Percentiles rank a stretch among this genome's conserved stretches.
Conservation (phyloP, 106 monocot species). For the Dioscorea zingiberensis region DNA sequence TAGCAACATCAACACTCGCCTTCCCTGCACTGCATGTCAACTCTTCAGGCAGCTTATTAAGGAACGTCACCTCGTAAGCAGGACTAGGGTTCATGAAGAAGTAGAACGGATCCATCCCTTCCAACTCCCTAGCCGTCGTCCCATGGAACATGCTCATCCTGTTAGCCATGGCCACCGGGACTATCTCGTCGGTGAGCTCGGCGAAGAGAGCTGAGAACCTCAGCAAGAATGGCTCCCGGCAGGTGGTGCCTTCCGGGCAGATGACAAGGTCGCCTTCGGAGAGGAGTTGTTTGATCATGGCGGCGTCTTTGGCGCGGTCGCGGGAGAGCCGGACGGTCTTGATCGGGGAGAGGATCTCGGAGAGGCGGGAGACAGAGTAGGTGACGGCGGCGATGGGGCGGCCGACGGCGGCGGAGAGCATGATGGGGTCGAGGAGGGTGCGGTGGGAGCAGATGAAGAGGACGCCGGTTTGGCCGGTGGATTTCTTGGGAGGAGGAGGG, state of each 20-base stretch:
- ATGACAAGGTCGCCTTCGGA: conserved; percentile 69
- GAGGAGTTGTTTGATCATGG: conserved; percentile 54
- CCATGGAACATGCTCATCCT: conserved; percentile 61
- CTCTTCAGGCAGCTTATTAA: conserved; percentile 40
- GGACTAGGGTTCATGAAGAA: conserved; percentile 76
- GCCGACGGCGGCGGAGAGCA: conserved; percentile 50
- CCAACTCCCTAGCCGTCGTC: conserved; percentile 66
- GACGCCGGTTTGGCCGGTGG: conserved; percentile 25
- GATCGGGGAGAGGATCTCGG: conserved; percentile 73
- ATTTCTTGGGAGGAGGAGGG: conserved; percentile 24
- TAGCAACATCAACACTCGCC: conserved; percentile 59
- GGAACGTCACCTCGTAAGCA: conserved; percentile 54
- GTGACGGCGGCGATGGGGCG: conserved; percentile 51
- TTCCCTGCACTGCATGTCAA: conserved; percentile 34
- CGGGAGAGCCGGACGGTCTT: conserved; percentile 50
- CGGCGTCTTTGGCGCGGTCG: conserved; percentile 52
- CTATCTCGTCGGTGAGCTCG: conserved; percentile 64
- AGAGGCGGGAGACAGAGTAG: conserved; percentile 61
- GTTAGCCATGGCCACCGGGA: conserved; percentile 57
- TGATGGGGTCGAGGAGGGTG: conserved; percentile 56
- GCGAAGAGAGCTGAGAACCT: conserved; percentile 83
- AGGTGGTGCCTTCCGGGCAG: conserved; percentile 90
- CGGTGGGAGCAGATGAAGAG: conserved; percentile 73
- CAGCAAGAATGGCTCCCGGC: conserved; percentile 84
- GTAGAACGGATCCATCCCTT: conserved; percentile 69